phyloP scores from a whole-genome alignment of 176 grass and related monocot species.

The Olyra latifolia region DNA sequence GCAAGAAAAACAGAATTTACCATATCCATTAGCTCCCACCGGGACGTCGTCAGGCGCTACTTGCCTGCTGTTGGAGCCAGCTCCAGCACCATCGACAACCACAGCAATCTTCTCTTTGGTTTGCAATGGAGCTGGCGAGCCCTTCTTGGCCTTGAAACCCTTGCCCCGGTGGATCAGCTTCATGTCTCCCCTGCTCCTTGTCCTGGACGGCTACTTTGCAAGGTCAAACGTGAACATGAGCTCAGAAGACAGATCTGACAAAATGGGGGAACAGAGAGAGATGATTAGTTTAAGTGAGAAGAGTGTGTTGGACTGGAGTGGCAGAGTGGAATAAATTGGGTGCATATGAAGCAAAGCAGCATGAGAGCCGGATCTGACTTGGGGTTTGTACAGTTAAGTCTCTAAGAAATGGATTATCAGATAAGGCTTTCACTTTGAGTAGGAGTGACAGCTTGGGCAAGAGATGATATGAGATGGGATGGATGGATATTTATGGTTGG shows the following conservation, averaged over 20 bases:
- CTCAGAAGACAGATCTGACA: slow-evolving; percentile 1
- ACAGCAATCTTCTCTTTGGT: not conserved
- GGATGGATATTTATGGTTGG: not conserved
- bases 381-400: not conserved
- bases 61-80: slow-evolving; percentile 34
- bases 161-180: slow-evolving; percentile 23
- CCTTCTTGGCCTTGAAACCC: slow-evolving; percentile 29
- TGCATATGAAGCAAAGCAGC: slow-evolving; percentile 21
- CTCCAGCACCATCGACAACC: not conserved
- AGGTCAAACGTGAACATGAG: slow-evolving; percentile 26
- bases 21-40: not conserved
- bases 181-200: slow-evolving; percentile 7
- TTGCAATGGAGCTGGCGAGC: not conserved
- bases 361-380: slow-evolving; percentile 28
- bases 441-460: slow-evolving; percentile 5
- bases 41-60: slow-evolving; percentile 6
- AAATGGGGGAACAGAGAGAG: not conserved
- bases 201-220: not conserved
- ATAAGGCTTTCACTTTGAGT: slow-evolving; percentile 13
- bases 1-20: not conserved
- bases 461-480: not conserved
- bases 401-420: not conserved
- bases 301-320: not conserved
- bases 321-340: slow-evolving; percentile 9
- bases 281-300: slow-evolving; percentile 11